A percentile compares a stretch with the other conserved stretches of the same genome.
These are phyloP conservation scores for Coffea eugenioides DNA, from an alignment of 257 asterid species.

Conservation along the genomic window DNA sequence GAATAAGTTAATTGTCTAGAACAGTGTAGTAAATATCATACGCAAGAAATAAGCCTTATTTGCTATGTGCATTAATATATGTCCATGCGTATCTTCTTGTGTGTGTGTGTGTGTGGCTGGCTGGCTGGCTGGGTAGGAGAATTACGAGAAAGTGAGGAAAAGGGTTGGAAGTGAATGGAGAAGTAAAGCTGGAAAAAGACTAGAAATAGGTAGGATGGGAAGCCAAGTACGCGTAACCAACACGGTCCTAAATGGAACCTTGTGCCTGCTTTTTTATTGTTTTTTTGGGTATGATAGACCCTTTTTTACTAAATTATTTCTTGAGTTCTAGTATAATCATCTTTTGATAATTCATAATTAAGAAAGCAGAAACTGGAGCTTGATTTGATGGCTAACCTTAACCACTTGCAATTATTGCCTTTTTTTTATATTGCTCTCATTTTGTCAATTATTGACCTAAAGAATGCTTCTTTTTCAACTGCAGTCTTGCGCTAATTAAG, in stretches of 20 bases:
- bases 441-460: not conserved
- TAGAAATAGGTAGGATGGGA: conserved; percentile 19
- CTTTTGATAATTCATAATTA: not conserved
- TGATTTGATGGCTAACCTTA: not conserved
- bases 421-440: no score
- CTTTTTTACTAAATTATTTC: no score
- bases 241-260: conserved; percentile 16
- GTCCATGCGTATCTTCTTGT: not conserved
- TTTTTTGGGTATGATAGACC: not conserved
- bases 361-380: not conserved
- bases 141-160: no score
- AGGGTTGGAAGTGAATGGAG: not conserved
- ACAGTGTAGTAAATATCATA: not conserved
- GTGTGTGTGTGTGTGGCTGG: not conserved
- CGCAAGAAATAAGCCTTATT: not conserved
- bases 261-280: not conserved
- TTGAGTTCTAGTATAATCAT: not conserved
- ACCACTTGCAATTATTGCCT: no score
- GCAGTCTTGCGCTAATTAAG: not conserved
- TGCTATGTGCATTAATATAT: not conserved
- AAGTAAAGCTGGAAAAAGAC: conserved; percentile 12
- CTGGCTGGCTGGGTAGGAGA: not conserved
- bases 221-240: conserved; percentile 20
- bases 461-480: not conserved
- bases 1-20: not conserved